A percentile compares a stretch with the other conserved stretches of the same genome.
These are phyloP conservation scores for Rubus parviflorus DNA, from an alignment of 306 rosid genomes.

Conservation along the genomic window DNA sequence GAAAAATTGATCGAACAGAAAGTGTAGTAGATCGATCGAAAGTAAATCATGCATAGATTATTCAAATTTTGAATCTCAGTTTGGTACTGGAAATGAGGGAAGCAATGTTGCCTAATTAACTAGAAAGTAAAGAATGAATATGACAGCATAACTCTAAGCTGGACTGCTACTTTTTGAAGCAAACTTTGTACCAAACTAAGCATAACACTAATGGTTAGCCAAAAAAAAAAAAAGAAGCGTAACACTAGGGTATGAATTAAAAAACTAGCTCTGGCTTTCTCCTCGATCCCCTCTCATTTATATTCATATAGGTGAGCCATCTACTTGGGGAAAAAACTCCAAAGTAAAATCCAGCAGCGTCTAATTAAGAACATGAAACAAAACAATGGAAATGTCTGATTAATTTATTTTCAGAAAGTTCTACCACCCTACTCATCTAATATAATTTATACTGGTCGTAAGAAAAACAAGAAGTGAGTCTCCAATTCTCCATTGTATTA, in stretches of 20 bases:
- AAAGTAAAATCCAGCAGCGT: background rate
- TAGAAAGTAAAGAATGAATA: conserved; percentile 4
- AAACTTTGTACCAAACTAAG: background rate
- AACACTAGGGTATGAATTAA: background rate
- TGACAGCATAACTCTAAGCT: conserved; percentile 5
- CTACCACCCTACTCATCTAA: background rate
- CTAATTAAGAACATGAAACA: background rate
- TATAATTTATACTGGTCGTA: background rate
- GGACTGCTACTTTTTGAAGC: conserved; percentile 10
- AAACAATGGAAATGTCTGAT: background rate
- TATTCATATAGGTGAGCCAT: conserved; percentile 32
- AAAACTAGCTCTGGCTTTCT: background rate
- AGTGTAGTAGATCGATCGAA: too few species aligned
- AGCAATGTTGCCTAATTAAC: background rate
- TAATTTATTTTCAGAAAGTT: background rate
- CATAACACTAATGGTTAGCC: too few species aligned
- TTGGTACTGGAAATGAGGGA: background rate
- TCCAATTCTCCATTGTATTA: too few species aligned
- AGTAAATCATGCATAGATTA: too few species aligned
- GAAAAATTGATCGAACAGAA: too few species aligned
- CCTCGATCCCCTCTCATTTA: background rate
- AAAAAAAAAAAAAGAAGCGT: too few species aligned
- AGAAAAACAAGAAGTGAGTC: too few species aligned
- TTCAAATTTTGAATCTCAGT: too few species aligned
- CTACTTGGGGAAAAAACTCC: conserved; percentile 22